Base-by-base conservation (phyloP, 768 basidiomycete genomes). In the Termitomyces sp. region DNA sequence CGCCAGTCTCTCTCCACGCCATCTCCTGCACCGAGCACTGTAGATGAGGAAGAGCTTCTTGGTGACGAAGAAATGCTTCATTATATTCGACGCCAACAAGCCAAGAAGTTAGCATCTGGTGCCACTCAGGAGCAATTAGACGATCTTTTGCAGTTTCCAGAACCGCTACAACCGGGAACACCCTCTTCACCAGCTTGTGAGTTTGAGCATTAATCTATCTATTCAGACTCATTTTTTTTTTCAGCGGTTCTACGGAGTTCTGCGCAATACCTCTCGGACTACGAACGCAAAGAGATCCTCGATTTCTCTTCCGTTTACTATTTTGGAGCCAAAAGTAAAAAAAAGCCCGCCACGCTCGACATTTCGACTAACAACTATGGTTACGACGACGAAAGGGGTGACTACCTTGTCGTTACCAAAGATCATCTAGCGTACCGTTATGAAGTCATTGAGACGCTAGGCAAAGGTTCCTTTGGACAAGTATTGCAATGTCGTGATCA, bases 341-440 rank as follows among this genome's bases (percentile, higher is more conserved):
- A 98, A 78, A 93, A 93, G 66, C 78, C 74, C 56, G 92, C 93
- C 0, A 83, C 82, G 24, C 74, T 77, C 8, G 88, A 92, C 51
- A 79, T 82, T 59, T 69, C 87, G 6, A 78, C 81, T 19, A 93
- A 94, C 69, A 99, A 99, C 69, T 83, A 88, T 65, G 90, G 97
- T 28, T 99, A 95, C 63, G 97, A 99, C 66, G 97, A 99, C 67
- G 97, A 99, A 28, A 87, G 97, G 32, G 97, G 97, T 34, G 97
- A 99, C 71, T 99, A 99, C 64, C 83, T 88, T 15, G 85, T 98
- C 53, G 83, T 98, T 57, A 78, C 84, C 55, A 85, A 84, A 53
- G 97, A 99, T 68, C 97, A 99, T 71, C 82, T 99, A 49, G 90
- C 90, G 37, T 99, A 90, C 68, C 91, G 97, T n/a, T 99, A 98